Evolutionary conservation across 2,329 filamentous ascomycete species (phyloP).

Genomic region (Pyrenophora graminea): DNA sequence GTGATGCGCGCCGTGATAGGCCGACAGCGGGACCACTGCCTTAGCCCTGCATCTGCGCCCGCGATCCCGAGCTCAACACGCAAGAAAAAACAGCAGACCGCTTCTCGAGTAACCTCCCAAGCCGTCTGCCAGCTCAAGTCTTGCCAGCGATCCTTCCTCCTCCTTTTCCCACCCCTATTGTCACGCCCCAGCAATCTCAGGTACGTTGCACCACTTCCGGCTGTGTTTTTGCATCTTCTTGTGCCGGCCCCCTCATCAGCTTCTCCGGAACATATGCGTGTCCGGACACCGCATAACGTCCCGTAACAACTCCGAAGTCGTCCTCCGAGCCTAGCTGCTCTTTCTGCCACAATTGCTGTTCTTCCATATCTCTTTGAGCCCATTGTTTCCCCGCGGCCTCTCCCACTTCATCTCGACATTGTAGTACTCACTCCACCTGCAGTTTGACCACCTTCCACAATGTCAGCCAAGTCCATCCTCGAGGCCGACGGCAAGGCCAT

Average conservation of each 20-base stretch:
- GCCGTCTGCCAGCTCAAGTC: constrained; percentile 28
- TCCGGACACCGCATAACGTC: constrained; percentile 26
- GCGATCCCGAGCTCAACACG: constrained; percentile 37
- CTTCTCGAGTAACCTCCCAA: constrained; percentile 26
- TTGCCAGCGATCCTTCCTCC: constrained; percentile 17
- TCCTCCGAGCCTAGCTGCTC: constrained; percentile 14
- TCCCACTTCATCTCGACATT: constrained; percentile 6
- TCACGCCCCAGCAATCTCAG: constrained; percentile 37
- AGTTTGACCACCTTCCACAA: constrained; percentile 52
- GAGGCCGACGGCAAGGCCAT: constrained; percentile 99
- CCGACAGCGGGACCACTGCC: constrained; percentile 12
- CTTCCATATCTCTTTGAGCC: constrained; percentile 18
- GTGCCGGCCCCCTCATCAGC: constrained; percentile 26
- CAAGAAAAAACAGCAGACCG: constrained; percentile 46
- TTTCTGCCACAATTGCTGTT: constrained; percentile 4
- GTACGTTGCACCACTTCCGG: constrained; percentile 36
- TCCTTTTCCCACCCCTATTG: constrained; percentile 15
- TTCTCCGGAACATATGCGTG: constrained; percentile 18
- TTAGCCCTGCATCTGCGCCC: constrained; percentile 28
- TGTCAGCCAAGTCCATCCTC: constrained; percentile 96
- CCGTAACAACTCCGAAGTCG: constrained; percentile 22
- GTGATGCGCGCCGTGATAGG: constrained; percentile 13
- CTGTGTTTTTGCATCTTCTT: constrained; percentile 18
- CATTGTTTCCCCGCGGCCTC: constrained; percentile 21
- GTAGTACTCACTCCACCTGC: constrained; percentile 34